Conservation (phyloP, 129 eudicot species). For the Tagetes erecta region DNA sequence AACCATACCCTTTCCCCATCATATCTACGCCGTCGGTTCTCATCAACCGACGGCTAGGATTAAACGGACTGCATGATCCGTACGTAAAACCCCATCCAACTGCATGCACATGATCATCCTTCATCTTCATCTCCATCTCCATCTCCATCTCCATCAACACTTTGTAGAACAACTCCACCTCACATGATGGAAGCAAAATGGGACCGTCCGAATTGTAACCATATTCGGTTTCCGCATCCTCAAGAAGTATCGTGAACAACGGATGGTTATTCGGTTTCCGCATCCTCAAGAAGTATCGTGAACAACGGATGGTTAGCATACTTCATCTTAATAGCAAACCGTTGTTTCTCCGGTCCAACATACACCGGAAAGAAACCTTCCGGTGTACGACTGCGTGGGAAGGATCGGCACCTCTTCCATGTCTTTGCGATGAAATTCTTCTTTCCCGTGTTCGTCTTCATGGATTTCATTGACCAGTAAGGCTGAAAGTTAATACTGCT, state of each 20-base stretch:
- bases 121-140: constrained; percentile 41
- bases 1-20: constrained; percentile 33
- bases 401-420: constrained; percentile 50
- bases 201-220: constrained; percentile 67
- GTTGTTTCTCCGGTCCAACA: constrained; percentile 69
- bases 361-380: constrained; percentile 66
- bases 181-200: constrained; percentile 59
- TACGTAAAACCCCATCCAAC: constrained; percentile 25
- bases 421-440: constrained; percentile 50
- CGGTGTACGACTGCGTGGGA: constrained; percentile 37
- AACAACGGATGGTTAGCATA: constrained; percentile 66
- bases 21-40: constrained; percentile 15
- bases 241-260: constrained; percentile 61
- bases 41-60: constrained; percentile 44
- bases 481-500: too few relatives aligned
- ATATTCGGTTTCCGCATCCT: constrained; percentile 73
- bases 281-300: constrained; percentile 70
- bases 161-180: constrained; percentile 55
- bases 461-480: constrained; percentile 18
- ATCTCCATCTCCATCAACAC: constrained; percentile 37
- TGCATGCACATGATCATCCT: constrained; percentile 8
- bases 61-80: constrained; percentile 54
- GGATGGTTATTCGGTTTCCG: constrained; percentile 70
- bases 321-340: constrained; percentile 62
- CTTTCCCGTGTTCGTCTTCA: constrained; percentile 22